Evolutionary conservation across 2,329 filamentous ascomycete species (phyloP).

Genomic region (Cadophora luteo-olivacea): DNA sequence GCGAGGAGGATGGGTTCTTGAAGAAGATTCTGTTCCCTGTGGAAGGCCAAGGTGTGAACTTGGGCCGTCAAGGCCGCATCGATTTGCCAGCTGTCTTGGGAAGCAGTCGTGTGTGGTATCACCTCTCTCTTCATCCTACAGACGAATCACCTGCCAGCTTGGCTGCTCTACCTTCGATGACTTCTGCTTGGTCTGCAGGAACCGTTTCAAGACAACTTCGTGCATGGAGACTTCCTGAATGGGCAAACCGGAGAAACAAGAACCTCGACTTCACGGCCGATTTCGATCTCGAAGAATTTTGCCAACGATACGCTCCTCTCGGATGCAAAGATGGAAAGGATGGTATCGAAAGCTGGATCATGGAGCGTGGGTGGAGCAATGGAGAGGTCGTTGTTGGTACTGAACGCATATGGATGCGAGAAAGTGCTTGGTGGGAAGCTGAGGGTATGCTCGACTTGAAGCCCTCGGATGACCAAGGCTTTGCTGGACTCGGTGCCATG

Average conservation of each 20-base stretch:
- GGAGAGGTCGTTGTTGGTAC: constrained; percentile 91
- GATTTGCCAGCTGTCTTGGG: constrained; percentile 77
- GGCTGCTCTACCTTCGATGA: constrained; percentile 72
- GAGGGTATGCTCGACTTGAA: constrained; percentile 95
- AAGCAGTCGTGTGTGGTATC: constrained; percentile 94
- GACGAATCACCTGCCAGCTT: constrained; percentile 82
- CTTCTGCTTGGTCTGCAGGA: constrained; percentile 91
- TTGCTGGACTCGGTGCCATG: constrained; percentile 54
- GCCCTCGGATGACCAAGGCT: constrained; percentile 43
- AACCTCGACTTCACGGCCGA: constrained; percentile 95
- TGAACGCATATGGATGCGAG: constrained; percentile 94
- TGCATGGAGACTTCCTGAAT: constrained; percentile 92
- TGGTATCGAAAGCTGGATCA: constrained; percentile 90
- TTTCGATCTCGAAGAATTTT: constrained; percentile 93
- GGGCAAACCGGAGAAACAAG: constrained; percentile 92
- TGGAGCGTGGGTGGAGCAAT: constrained; percentile 97
- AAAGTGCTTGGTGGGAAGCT: constrained; percentile 96
- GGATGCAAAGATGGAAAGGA: constrained; percentile 91
- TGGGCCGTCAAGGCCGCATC: constrained; percentile 80
- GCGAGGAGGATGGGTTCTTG: constrained; percentile 83
- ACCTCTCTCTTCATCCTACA: constrained; percentile 88
- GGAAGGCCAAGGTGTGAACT: constrained; percentile 76
- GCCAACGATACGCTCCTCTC: constrained; percentile 78
- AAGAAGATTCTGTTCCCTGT: constrained; percentile 82
- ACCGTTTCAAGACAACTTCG: constrained; percentile 91